phyloP scores from a whole-genome alignment of 768 basidiomycete species.

The Xanthoconium stramineum region DNA sequence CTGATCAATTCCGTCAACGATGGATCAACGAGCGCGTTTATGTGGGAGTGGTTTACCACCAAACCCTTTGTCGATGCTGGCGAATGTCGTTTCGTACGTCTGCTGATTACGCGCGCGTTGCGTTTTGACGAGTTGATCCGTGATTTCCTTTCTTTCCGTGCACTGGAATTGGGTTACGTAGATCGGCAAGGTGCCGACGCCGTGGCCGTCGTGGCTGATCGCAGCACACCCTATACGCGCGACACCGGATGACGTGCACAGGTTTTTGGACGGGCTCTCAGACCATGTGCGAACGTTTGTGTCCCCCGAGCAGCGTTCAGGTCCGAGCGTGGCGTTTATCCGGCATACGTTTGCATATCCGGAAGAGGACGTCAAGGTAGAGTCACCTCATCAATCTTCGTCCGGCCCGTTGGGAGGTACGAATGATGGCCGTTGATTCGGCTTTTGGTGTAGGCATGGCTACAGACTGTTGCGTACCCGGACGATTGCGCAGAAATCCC shows the following conservation, averaged over 20 bases:
- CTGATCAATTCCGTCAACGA: slow-evolving; percentile 86
- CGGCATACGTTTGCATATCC: slow-evolving; percentile 76
- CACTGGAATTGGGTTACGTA: too few relatives aligned
- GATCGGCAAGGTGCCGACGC: slow-evolving; percentile 86
- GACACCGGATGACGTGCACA: slow-evolving; percentile 41
- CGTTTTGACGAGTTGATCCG: neutral
- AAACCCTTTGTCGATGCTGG: slow-evolving; percentile 78
- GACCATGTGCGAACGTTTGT: slow-evolving; percentile 66
- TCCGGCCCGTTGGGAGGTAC: too few relatives aligned
- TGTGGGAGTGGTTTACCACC: slow-evolving; percentile 95
- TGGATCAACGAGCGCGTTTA: slow-evolving; percentile 83
- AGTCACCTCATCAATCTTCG: neutral
- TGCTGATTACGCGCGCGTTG: neutral
- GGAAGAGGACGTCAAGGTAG: slow-evolving; percentile 74
- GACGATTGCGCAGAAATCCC: slow-evolving; percentile 62
- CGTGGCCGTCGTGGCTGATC: slow-evolving; percentile 97
- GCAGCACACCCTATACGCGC: slow-evolving; percentile 77
- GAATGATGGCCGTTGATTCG: neutral
- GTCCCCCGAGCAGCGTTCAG: slow-evolving; percentile 51
- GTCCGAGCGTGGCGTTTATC: slow-evolving; percentile 71
- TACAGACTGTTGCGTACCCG: slow-evolving; percentile 76
- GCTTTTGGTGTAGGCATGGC: slow-evolving; percentile 61
- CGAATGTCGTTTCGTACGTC: slow-evolving; percentile 77
- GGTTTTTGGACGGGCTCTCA: slow-evolving; percentile 65
- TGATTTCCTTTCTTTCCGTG: neutral